Base-by-base conservation (phyloP, 148 eudicot genomes). In the Chenopodium formosanum region DNA sequence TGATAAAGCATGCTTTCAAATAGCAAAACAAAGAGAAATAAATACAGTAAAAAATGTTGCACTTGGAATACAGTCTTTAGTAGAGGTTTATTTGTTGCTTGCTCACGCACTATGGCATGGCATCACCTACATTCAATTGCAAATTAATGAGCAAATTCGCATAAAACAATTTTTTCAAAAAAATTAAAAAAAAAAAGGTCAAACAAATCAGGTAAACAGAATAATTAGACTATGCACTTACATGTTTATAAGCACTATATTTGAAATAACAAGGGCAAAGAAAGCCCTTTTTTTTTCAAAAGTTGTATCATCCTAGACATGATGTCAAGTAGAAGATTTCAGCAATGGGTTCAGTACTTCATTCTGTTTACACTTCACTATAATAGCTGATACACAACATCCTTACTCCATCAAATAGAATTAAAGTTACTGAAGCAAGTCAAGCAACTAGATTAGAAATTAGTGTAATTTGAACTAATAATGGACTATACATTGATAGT, bases 211-310 rank as follows among this genome's bases (percentile, higher is more conserved):
- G 63, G 50, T 56, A 65, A 46, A 34, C 44, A 70, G 46, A 23
- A 23, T 23, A 23, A 23, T 23, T 23, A 23, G 23, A 23, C 23
- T 23, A 23, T 23, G 20, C 50, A 53, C 60, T 70, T 87, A 96
- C 99, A 96, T 96, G 87, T 96, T 96, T 84, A 96, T 96, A 34
- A 96, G 94, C 86, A 96, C 99, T 81, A 96, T 92, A 87, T 94
- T 98, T 22, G 99, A 96, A 89, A 96, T 98, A 78, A 98, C 99
- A 79, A 94, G 97, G 69, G 97, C 99, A 87, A 96, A 96, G 58
- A 96, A 97, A 63, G 99, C 97, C 87, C 98, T 94, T 87, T 96
- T 98, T 98, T 94, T 96, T 80, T 96, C 99, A 69, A 96, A 96
- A 73, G 99, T 90, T 79, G 99, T 96, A 81, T 96, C 99, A 88